A percentile compares a stretch with the other conserved stretches of the same genome.
phyloP scores from a whole-genome alignment of 2,329 filamentous ascomycete species.

The Truncatella angustata region DNA sequence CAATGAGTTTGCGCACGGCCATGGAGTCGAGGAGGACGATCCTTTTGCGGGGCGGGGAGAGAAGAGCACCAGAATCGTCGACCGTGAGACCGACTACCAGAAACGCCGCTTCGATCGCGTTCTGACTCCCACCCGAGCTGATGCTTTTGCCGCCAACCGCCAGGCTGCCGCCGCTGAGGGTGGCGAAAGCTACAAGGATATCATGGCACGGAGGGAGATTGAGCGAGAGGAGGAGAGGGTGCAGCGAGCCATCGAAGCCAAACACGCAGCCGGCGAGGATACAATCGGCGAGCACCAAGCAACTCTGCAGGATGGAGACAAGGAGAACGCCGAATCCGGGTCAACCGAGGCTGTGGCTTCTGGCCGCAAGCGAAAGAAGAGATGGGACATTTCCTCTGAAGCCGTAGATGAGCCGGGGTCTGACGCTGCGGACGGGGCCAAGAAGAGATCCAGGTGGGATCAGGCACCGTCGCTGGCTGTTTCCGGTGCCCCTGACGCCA shows the following conservation, averaged over 20 bases:
- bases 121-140: conserved; percentile 80
- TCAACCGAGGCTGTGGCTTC: conserved; percentile 60
- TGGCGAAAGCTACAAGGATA: conserved; percentile 80
- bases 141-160: conserved; percentile 77
- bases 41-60: conserved; percentile 78
- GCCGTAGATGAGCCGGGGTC: conserved; percentile 47
- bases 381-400: conserved; percentile 80
- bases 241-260: conserved; percentile 74
- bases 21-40: conserved; percentile 88
- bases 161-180: conserved; percentile 66
- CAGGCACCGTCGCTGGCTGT: conserved; percentile 62
- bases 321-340: conserved; percentile 71
- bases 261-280: conserved; percentile 53
- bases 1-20: conserved; percentile 85
- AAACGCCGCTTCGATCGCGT: conserved; percentile 89
- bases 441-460: conserved; percentile 85
- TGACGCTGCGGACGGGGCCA: conserved; percentile 56
- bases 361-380: conserved; percentile 83
- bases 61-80: conserved; percentile 85
- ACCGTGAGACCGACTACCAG: conserved; percentile 96
- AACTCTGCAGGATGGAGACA: conserved; percentile 71
- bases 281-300: conserved; percentile 64
- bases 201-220: conserved; percentile 87
- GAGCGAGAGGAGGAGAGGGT: conserved; percentile 94
- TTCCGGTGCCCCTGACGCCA: conserved; percentile 53